A percentile compares a stretch with the other conserved stretches of the same genome.
phyloP scores from a whole-genome alignment of 2,329 filamentous ascomycete species.

The Sporothrix curviconia region DNA sequence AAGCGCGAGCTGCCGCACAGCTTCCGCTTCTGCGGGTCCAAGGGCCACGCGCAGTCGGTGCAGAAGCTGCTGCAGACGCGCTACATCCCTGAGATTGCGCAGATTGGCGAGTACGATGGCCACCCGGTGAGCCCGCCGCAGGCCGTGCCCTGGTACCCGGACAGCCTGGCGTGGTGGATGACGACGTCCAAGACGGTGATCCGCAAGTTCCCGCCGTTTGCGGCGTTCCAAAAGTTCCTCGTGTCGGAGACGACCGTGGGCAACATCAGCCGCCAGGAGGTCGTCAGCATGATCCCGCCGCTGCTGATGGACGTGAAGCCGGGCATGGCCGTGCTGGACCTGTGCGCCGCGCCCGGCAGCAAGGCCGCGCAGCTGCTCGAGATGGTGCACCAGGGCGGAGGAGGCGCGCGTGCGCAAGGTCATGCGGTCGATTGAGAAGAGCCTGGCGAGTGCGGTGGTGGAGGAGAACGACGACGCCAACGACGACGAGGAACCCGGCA shows the following conservation, averaged over 20 bases:
- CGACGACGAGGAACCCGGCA: slow-evolving; percentile 29
- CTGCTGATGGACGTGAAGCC: slow-evolving; percentile 85
- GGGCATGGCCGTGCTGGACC: slow-evolving; percentile 87
- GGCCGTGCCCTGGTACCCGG: slow-evolving; percentile 86
- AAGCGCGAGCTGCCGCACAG: slow-evolving; percentile 87
- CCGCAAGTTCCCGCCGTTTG: slow-evolving; percentile 87
- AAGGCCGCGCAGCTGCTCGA: slow-evolving; percentile 95
- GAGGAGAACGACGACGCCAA: slow-evolving; percentile 33
- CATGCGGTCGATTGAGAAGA: slow-evolving; percentile 45
- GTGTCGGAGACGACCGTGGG: slow-evolving; percentile 95
- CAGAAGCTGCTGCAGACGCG: slow-evolving; percentile 79
- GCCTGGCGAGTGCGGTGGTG: slow-evolving; percentile 50
- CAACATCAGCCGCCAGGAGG: slow-evolving; percentile 95
- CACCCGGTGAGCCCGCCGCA: slow-evolving; percentile 73
- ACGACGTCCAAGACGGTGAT: slow-evolving; percentile 95
- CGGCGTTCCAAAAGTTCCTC: slow-evolving; percentile 93
- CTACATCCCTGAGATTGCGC: slow-evolving; percentile 85
- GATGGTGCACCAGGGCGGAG: slow-evolving; percentile 86
- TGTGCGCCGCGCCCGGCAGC: slow-evolving; percentile 94
- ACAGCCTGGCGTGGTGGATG: slow-evolving; percentile 95
- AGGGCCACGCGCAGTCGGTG: slow-evolving; percentile 88
- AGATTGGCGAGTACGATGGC: slow-evolving; percentile 77
- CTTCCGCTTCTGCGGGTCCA: slow-evolving; percentile 94
- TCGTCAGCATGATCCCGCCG: slow-evolving; percentile 98
- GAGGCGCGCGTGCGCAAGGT: slow-evolving; percentile 75